These are phyloP conservation scores for Taphrina wiesneri DNA, from an alignment of 1,139 yeast species.

Conservation along the genomic window DNA sequence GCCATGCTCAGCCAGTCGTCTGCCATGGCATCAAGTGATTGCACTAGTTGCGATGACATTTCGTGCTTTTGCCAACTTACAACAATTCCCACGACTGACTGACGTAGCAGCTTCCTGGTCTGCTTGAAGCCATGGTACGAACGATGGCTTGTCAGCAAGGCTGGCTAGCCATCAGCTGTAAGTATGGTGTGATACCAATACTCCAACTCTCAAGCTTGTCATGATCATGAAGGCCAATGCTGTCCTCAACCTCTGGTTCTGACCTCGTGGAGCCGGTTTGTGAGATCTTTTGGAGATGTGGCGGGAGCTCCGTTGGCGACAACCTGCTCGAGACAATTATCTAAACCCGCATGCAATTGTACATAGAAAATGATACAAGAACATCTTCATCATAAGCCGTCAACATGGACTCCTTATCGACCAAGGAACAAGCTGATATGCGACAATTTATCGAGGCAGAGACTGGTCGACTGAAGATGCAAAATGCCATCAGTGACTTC, in stretches of 20 bases:
- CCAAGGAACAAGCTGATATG: constrained; percentile 32
- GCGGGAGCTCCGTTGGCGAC: neutral
- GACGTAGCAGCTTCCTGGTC: too few species aligned
- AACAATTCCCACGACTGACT: too few species aligned
- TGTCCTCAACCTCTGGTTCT: too few species aligned
- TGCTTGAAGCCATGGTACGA: too few species aligned
- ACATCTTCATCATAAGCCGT: neutral
- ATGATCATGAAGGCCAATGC: too few species aligned
- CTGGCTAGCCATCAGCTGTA: too few species aligned
- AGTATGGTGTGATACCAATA: too few species aligned
- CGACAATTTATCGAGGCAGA: constrained; percentile 31
- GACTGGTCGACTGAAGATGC: constrained; percentile 34
- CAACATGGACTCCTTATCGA: constrained; percentile 10
- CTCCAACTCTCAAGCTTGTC: too few species aligned
- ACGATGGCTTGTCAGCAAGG: too few species aligned
- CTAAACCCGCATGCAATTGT: neutral
- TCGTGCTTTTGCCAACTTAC: too few species aligned
- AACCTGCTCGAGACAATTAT: neutral
- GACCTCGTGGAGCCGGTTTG: neutral
- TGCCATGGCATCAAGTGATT: constrained; percentile 4
- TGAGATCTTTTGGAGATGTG: neutral
- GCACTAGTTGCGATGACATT: neutral
- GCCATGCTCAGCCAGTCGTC: constrained; percentile 14
- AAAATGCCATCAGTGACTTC: constrained; percentile 32
- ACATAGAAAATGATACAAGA: neutral